Evolutionary conservation across 2,329 filamentous ascomycete genomes (phyloP).

Genomic region (Microcyclosporella mali): DNA sequence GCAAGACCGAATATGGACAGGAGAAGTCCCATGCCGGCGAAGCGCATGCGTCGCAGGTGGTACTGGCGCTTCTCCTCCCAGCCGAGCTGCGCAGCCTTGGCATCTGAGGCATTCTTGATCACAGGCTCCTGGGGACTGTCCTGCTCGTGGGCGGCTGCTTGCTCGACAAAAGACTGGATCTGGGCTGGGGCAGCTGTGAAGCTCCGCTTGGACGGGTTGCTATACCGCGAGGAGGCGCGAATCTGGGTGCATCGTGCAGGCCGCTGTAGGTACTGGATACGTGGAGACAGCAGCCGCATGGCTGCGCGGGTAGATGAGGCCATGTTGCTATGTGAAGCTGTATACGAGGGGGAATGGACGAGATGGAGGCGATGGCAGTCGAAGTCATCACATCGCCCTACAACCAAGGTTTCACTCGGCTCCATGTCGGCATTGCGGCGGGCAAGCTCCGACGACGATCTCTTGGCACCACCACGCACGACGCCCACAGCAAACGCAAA

Average conservation of each 20-base stretch:
- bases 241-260: slow-evolving; percentile 18
- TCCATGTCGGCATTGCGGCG: not conserved
- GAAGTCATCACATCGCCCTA: too few species aligned
- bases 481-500: too few species aligned
- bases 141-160: slow-evolving; percentile 4
- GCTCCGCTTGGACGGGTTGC: slow-evolving; percentile 27
- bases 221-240: slow-evolving; percentile 31
- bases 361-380: not conserved
- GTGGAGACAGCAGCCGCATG: slow-evolving; percentile 28
- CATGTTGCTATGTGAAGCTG: slow-evolving; percentile 14
- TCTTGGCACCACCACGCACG: too few species aligned
- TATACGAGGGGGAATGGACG: not conserved
- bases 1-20: slow-evolving; percentile 27
- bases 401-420: too few species aligned
- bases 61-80: slow-evolving; percentile 27
- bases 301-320: slow-evolving; percentile 22
- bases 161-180: slow-evolving; percentile 20
- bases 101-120: slow-evolving; percentile 19
- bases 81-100: slow-evolving; percentile 21
- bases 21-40: slow-evolving; percentile 33
- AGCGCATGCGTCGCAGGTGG: slow-evolving; percentile 31
- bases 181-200: slow-evolving; percentile 20
- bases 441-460: not conserved
- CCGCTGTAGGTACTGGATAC: slow-evolving; percentile 21
- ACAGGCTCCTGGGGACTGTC: slow-evolving; percentile 4